Evolutionary conservation across 495 filamentous ascomycete genomes (phyloP), one percentile per base, ranked within the genome.

Genomic region (Trichocladium antarcticum): DNA sequence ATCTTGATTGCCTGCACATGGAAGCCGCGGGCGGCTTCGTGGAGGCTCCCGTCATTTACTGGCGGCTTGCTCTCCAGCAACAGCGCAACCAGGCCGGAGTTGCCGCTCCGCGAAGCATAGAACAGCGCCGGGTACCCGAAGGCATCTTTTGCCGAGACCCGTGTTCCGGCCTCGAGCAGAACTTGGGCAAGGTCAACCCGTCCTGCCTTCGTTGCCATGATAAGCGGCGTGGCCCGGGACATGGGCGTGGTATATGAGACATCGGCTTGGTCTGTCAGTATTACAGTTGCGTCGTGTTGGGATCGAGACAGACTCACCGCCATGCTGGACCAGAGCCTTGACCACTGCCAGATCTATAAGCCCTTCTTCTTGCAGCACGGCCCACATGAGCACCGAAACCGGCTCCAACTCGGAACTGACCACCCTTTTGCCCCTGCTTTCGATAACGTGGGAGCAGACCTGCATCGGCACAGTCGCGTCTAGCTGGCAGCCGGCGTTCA

Each of bases 41-140:
- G 69, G 12, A 72, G 62, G 20, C 66, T 70, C 1, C 69, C 69
- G 14, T 72, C 69, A 27, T 72, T 72, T 27, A 51, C 54, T 0
- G 39, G 37, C 1, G 61, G 51, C 6, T 50, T 53, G 15, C 37
- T 42, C 17, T 48, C 45, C 7, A 64, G 40, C 10, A 64, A 38
- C 2, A 60, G 47, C 1, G 45, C 19, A 14, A 58, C 51, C n/a
- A 60, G 41, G 1, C 57, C 51, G 1, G 44, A 37, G 28, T 62
- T 40, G 5, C 61, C 61, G 8, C 38, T 19, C 9, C 51, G 47
- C 4, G 65, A 56, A 1, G 68, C 69, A 51, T 68, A 64, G 15
- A 67, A 68, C 10, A 72, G 52, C 0, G 67, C 64, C 0, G 69
- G 68, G n/a, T 63, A 63, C 1, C 68, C 68, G 7, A 59, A 51